Conservation (phyloP, 345 rosid species). For the Eucalyptus sp. region DNA sequence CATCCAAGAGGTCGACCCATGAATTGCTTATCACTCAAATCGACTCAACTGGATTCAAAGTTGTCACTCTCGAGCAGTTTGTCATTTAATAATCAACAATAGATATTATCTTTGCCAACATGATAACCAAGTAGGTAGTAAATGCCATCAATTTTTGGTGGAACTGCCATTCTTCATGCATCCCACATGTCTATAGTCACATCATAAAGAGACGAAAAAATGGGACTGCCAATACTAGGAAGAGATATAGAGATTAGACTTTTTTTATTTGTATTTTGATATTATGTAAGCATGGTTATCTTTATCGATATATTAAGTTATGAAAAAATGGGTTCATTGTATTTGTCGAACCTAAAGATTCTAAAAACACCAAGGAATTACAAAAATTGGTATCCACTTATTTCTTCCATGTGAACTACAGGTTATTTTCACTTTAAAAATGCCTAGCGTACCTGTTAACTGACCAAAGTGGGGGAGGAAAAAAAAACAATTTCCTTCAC, state of each 20-base stretch:
- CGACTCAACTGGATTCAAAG: background rate
- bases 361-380: background rate
- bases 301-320: background rate
- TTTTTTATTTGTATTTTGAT: background rate
- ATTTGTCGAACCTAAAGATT: background rate
- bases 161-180: background rate
- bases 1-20: background rate
- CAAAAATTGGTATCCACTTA: background rate
- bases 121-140: background rate
- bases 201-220: background rate
- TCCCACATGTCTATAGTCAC: background rate
- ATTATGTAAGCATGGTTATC: background rate
- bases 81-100: background rate
- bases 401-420: background rate
- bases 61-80: background rate
- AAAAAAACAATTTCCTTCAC: background rate
- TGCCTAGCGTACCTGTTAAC: background rate
- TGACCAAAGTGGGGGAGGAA: background rate
- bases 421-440: background rate
- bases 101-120: background rate
- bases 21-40: background rate
- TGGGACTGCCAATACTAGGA: background rate
- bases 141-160: background rate
- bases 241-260: background rate
- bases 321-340: background rate